These are phyloP conservation scores for Entomortierella beljakovae DNA, from an alignment of 192 early-diverging fungal genomes.

Conservation along the genomic window DNA sequence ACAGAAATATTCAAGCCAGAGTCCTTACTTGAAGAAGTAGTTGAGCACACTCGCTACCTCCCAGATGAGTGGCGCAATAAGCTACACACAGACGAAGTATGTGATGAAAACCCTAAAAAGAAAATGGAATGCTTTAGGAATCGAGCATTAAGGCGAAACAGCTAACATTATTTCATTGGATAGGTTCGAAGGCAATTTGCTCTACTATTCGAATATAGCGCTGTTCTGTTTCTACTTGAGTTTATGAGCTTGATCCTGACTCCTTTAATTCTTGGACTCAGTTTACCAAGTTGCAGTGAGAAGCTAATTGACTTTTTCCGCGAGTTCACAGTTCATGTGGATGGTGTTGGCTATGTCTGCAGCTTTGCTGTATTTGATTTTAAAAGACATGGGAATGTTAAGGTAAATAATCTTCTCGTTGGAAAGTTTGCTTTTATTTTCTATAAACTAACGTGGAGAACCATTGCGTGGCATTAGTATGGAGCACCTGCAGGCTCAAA, in stretches of 20 bases:
- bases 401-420: slow-evolving; percentile 43
- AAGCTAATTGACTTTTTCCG: slow-evolving; percentile 94
- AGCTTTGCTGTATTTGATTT: slow-evolving; percentile 98
- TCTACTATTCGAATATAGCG: slow-evolving; percentile 82
- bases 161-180: not conserved
- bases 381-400: slow-evolving; percentile 87
- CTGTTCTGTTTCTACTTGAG: slow-evolving; percentile 85
- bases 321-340: slow-evolving; percentile 93
- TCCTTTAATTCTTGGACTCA: slow-evolving; percentile 85
- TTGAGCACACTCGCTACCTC: slow-evolving; percentile 91
- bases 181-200: slow-evolving; percentile 85
- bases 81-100: slow-evolving; percentile 84
- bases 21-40: slow-evolving; percentile 76
- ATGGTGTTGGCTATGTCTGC: slow-evolving; percentile 94
- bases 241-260: slow-evolving; percentile 82
- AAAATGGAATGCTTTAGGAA: not conserved
- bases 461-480: too few species aligned
- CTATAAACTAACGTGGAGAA: slow-evolving; percentile 9
- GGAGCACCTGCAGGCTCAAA: slow-evolving; percentile 73
- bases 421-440: not conserved
- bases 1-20: slow-evolving; percentile 87
- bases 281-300: slow-evolving; percentile 79
- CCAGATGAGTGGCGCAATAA: slow-evolving; percentile 86
- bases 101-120: not conserved
- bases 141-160: not conserved